Conservation (phyloP, 306 rosid genomes). For the Pterocarpus macrocarpus region DNA sequence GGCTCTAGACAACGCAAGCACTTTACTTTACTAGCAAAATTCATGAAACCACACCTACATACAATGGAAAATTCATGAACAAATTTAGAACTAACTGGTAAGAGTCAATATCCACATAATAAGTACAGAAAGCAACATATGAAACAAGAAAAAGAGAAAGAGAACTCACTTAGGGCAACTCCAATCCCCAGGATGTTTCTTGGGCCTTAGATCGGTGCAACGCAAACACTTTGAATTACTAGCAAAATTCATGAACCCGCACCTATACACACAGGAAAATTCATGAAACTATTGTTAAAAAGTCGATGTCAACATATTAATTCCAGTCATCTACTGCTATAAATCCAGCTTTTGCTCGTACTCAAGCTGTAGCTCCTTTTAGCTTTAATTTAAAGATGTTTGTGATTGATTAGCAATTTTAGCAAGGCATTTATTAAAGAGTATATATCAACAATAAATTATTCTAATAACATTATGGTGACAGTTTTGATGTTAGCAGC, state of each 20-base stretch:
- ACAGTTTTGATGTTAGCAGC: neutral
- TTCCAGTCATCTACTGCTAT: slow-evolving; percentile 3
- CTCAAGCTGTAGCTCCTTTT: slow-evolving; percentile 6
- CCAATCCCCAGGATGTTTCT: slow-evolving; percentile 71
- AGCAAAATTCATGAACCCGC: slow-evolving; percentile 79
- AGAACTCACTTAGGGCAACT: slow-evolving; percentile 74
- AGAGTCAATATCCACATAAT: slow-evolving; percentile 28
- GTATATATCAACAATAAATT: too few relatives aligned
- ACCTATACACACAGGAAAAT: slow-evolving; percentile 58
- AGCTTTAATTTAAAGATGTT: slow-evolving; percentile 24
- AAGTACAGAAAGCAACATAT: slow-evolving; percentile 44
- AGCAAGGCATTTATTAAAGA: slow-evolving; percentile 34
- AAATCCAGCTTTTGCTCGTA: slow-evolving; percentile 31
- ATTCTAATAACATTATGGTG: neutral
- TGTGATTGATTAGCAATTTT: slow-evolving; percentile 9
- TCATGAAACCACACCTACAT: slow-evolving; percentile 88
- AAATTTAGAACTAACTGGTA: neutral
- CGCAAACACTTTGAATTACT: slow-evolving; percentile 68
- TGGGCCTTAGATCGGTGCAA: slow-evolving; percentile 71
- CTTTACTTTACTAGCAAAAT: slow-evolving; percentile 72
- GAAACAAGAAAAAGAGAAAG: slow-evolving; percentile 15
- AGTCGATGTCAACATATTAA: neutral
- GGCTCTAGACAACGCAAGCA: slow-evolving; percentile 74
- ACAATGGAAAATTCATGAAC: slow-evolving; percentile 20
- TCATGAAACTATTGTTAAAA: slow-evolving; percentile 22